phyloP scores from a whole-genome alignment of 2,329 filamentous ascomycete genomes.

The Ceratocystis albifundus region DNA sequence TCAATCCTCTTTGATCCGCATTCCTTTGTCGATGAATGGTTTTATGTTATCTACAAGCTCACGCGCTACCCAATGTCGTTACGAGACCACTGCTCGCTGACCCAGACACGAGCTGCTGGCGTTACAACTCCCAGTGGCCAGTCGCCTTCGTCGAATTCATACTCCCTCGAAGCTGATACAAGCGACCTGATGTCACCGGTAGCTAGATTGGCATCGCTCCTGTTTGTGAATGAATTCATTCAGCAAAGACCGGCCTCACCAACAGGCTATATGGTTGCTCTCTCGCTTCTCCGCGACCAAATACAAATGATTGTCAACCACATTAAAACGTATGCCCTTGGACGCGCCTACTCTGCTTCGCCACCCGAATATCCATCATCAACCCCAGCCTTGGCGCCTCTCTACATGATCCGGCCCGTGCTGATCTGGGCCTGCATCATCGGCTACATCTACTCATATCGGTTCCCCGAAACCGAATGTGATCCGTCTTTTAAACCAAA shows the following conservation, averaged over 20 bases:
- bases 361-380: not conserved
- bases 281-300: conserved; percentile 18
- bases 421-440: conserved; percentile 22
- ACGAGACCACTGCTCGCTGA: conserved; percentile 20
- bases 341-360: conserved; percentile 1
- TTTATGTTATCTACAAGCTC: conserved; percentile 18
- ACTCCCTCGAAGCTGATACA: not conserved
- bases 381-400: conserved; percentile 5
- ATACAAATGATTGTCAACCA: conserved; percentile 22
- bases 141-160: not conserved
- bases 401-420: conserved; percentile 18
- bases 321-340: conserved; percentile 20
- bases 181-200: conserved; percentile 20
- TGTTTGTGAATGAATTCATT: conserved; percentile 21
- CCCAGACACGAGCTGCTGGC: conserved; percentile 18
- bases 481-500: conserved; percentile 17
- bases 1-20: conserved; percentile 20
- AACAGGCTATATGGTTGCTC: conserved; percentile 14
- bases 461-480: conserved; percentile 15
- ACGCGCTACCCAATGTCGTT: conserved; percentile 20
- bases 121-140: conserved; percentile 12
- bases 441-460: conserved; percentile 22
- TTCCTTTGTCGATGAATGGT: conserved; percentile 22
- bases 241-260: conserved; percentile 19
- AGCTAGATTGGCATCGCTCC: conserved; percentile 9